Evolutionary conservation across 345 rosid species (phyloP).

Genomic region (Populus deltoides): DNA sequence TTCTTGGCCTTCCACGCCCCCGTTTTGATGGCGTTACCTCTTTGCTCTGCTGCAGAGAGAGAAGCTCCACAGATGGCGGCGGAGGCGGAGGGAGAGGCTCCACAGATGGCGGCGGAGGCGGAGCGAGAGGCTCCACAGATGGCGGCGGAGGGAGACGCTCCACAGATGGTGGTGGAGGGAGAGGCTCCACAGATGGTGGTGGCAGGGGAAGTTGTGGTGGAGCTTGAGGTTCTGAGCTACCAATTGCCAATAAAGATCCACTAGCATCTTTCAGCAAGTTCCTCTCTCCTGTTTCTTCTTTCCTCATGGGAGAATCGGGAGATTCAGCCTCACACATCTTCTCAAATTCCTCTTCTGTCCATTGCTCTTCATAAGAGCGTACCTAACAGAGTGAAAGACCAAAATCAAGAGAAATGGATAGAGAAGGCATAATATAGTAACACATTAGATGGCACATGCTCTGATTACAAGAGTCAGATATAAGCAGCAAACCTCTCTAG

Average conservation of each 20-base stretch:
- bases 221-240: conserved; percentile 31
- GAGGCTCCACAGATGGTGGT: neutral
- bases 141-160: conserved; percentile 1
- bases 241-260: conserved; percentile 16
- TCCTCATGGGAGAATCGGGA: conserved; percentile 59
- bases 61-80: conserved; percentile 29
- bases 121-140: conserved; percentile 13
- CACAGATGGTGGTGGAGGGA: conserved; percentile 3
- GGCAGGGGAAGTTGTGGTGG: conserved; percentile 12
- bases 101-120: conserved; percentile 3
- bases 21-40: conserved; percentile 77
- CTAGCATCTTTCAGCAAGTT: conserved; percentile 41
- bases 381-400: conserved; percentile 39
- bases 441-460: neutral
- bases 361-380: conserved; percentile 87
- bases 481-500: conserved; percentile 75
- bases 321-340: conserved; percentile 79
- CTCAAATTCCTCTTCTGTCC: conserved; percentile 95
- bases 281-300: conserved; percentile 47
- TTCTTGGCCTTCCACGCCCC: conserved; percentile 93
- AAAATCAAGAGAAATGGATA: conserved; percentile 2
- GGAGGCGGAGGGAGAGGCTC: conserved; percentile 13
- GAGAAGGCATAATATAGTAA: neutral
- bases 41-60: conserved; percentile 36
- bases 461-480: conserved; percentile 19